Percentiles rank a stretch among this genome's conserved stretches.
Evolutionary conservation across 1,139 yeast species (phyloP).

Genomic region (Suhomyces wounanorum): DNA sequence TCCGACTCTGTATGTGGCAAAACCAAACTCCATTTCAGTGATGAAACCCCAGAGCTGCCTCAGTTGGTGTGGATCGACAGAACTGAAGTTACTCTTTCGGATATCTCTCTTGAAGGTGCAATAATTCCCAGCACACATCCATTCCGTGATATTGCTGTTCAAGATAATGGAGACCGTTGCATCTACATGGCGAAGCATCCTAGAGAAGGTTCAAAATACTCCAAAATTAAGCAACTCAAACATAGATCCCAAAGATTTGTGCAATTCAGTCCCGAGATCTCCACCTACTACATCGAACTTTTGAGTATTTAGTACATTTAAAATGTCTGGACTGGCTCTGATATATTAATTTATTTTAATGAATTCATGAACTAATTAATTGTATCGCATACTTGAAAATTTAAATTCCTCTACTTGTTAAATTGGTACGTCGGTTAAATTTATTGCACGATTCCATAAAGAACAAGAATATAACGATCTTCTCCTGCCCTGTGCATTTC

Average conservation of each 20-base stretch:
- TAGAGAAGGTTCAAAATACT: not conserved
- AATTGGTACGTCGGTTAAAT: not conserved
- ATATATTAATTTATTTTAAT: not conserved
- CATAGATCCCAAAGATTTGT: conserved; percentile 1
- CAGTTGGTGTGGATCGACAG: conserved; percentile 14
- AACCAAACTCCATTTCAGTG: conserved; percentile 15
- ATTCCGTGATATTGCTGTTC: conserved; percentile 13
- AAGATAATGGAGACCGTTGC: not conserved
- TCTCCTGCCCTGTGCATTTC: not conserved
- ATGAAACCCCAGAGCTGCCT: conserved; percentile 8
- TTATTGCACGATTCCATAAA: not conserved
- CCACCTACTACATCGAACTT: not conserved
- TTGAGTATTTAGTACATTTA: not conserved
- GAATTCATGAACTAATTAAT: not conserved
- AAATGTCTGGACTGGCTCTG: not conserved
- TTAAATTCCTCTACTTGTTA: too few species aligned
- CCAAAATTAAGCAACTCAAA: not conserved
- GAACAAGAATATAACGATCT: not conserved
- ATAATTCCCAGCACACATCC: conserved; percentile 16
- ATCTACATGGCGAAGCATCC: not conserved
- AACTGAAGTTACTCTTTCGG: conserved; percentile 2
- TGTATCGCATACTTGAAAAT: not conserved
- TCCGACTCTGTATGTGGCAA: not conserved
- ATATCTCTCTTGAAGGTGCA: conserved; percentile 12
- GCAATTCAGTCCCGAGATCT: not conserved